Conservation (phyloP, 495 filamentous ascomycete genomes). For the Trichoderma reesei region DNA sequence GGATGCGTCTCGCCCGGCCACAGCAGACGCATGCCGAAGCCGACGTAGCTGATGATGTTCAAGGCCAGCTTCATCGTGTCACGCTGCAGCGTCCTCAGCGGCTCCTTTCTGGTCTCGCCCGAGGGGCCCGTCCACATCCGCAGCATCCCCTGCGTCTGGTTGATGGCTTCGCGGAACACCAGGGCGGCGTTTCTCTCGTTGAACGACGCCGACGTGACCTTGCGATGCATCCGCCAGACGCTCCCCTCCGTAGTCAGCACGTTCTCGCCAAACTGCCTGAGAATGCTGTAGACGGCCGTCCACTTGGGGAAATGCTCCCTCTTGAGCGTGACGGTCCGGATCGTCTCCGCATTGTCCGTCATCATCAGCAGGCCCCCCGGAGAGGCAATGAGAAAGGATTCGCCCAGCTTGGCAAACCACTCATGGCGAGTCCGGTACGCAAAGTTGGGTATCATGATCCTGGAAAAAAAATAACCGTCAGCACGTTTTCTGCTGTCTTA, state of each 20-base stretch:
- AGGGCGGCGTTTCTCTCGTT: conserved; percentile 61
- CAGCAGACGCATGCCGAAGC: conserved; percentile 49
- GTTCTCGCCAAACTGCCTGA: conserved; percentile 55
- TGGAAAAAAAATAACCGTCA: conserved; percentile 2
- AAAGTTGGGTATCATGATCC: conserved; percentile 29
- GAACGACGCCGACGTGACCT: conserved; percentile 57
- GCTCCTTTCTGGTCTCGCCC: conserved; percentile 24
- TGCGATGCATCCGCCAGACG: conserved; percentile 57
- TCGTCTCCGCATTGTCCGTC: conserved; percentile 47
- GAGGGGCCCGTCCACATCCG: conserved; percentile 32
- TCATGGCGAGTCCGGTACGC: conserved; percentile 24
- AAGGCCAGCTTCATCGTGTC: conserved; percentile 56
- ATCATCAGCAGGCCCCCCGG: conserved; percentile 37
- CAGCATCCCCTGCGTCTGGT: conserved; percentile 48
- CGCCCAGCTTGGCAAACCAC: conserved; percentile 28
- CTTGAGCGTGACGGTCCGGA: conserved; percentile 48
- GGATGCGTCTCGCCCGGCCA: conserved; percentile 43
- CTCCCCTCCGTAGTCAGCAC: conserved; percentile 54
- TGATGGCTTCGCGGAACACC: conserved; percentile 51
- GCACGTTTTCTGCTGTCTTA: neutral
- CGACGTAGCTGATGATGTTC: conserved; percentile 58
- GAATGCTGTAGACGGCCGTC: conserved; percentile 42
- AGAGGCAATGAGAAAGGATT: conserved; percentile 45
- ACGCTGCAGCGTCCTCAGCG: conserved; percentile 40
- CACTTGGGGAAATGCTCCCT: conserved; percentile 62